Evolutionary conservation across 805 yeast species (phyloP).

Genomic region (Priceomyces melissophilus): DNA sequence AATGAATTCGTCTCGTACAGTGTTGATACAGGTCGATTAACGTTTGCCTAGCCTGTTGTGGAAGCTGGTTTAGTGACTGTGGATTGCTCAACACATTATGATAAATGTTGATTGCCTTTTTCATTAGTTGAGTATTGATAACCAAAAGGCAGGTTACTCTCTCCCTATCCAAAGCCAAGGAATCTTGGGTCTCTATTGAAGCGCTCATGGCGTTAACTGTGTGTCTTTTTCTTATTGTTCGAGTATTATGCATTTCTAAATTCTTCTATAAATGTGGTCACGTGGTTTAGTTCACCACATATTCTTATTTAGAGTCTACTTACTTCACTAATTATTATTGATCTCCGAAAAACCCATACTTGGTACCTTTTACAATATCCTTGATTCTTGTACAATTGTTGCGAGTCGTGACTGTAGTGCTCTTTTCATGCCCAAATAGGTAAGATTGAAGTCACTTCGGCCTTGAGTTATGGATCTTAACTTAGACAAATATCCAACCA

Average conservation of each 20-base stretch:
- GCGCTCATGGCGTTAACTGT: too few relatives aligned
- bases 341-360: too few relatives aligned
- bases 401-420: constrained; percentile 52
- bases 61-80: constrained; percentile 29
- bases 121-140: constrained; percentile 41
- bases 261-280: too few relatives aligned
- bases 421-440: constrained; percentile 67
- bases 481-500: constrained; percentile 82
- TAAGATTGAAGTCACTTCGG: constrained; percentile 79
- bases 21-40: constrained; percentile 37
- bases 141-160: constrained; percentile 40
- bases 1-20: constrained; percentile 39
- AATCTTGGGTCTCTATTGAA: neutral
- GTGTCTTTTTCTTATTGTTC: too few relatives aligned
- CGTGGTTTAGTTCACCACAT: too few relatives aligned
- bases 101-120: constrained; percentile 36
- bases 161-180: constrained; percentile 32
- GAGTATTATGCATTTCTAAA: too few relatives aligned
- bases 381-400: constrained; percentile 13
- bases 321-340: too few relatives aligned
- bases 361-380: constrained; percentile 1
- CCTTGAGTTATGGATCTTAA: constrained; percentile 87
- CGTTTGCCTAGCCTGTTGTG: constrained; percentile 27
- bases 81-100: constrained; percentile 33
- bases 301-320: too few relatives aligned